phyloP scores from a whole-genome alignment of 2,329 filamentous ascomycete species.

The Venturia nashicola region DNA sequence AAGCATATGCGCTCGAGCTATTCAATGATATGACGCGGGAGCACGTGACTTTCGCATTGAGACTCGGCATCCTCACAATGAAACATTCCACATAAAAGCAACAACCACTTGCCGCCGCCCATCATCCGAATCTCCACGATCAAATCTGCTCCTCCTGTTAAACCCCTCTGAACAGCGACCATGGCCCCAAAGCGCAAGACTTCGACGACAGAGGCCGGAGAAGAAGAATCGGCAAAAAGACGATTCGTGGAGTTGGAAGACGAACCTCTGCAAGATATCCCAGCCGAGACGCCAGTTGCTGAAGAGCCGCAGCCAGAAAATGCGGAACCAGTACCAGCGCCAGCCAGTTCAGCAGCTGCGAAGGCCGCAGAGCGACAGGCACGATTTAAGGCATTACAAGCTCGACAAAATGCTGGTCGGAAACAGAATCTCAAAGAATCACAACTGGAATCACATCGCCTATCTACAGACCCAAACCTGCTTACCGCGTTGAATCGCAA shows the following conservation, averaged over 20 bases:
- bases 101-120: background rate
- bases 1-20: too few relatives aligned
- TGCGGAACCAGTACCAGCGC: background rate
- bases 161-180: too few relatives aligned
- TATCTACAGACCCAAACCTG: slow-evolving; percentile 64
- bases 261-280: background rate
- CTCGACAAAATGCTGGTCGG: slow-evolving; percentile 44
- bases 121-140: too few relatives aligned
- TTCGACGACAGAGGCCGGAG: background rate
- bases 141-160: background rate
- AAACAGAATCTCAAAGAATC: slow-evolving; percentile 74
- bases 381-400: slow-evolving; percentile 78
- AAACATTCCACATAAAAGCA: background rate
- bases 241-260: slow-evolving; percentile 7
- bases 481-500: slow-evolving; percentile 72
- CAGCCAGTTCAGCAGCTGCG: background rate
- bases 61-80: too few relatives aligned
- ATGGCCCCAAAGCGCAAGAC: slow-evolving; percentile 8
- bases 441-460: slow-evolving; percentile 67
- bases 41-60: background rate
- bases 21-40: background rate
- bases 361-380: slow-evolving; percentile 57
- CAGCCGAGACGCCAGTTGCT: background rate
- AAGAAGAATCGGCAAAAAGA: slow-evolving; percentile 9
- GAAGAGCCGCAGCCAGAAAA: background rate